phyloP scores from a whole-genome alignment of 2,329 filamentous ascomycete species.

The Ophiostoma sp. region DNA sequence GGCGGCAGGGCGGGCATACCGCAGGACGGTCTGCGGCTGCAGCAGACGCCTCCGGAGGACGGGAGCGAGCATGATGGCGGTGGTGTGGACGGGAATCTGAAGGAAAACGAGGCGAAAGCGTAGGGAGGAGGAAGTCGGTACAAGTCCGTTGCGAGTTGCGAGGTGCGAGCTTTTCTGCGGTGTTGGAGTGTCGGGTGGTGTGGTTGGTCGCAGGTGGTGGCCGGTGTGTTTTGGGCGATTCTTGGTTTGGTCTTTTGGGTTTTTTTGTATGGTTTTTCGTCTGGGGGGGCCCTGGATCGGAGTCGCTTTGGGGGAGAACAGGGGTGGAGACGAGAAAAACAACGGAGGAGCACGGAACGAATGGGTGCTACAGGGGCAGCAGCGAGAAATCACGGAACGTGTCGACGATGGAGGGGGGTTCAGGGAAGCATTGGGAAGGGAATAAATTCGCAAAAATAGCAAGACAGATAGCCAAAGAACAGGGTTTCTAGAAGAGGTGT shows the following conservation, averaged over 20 bases:
- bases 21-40: constrained; percentile 46
- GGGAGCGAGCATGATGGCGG: constrained; percentile 54
- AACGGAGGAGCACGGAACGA: constrained; percentile 19
- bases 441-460: neutral
- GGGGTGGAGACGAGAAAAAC: constrained; percentile 18
- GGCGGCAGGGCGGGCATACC: constrained; percentile 48
- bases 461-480: too few relatives aligned
- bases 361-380: constrained; percentile 1
- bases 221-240: neutral
- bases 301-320: constrained; percentile 21
- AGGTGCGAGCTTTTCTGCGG: constrained; percentile 7
- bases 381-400: constrained; percentile 10
- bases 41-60: constrained; percentile 59
- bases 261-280: constrained; percentile 14
- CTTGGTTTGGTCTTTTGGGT: constrained; percentile 1
- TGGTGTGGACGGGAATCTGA: constrained; percentile 21
- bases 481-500: too few relatives aligned
- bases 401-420: neutral
- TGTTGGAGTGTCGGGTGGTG: constrained; percentile 15
- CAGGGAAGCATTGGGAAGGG: neutral
- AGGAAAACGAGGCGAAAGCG: constrained; percentile 11
- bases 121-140: constrained; percentile 12
- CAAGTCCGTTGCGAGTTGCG: constrained; percentile 19
- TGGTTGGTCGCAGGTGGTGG: constrained; percentile 6
- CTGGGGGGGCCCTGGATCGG: constrained; percentile 19